These are phyloP conservation scores for Filosporella fistucella DNA, from an alignment of 495 filamentous ascomycete genomes.

Conservation along the genomic window DNA sequence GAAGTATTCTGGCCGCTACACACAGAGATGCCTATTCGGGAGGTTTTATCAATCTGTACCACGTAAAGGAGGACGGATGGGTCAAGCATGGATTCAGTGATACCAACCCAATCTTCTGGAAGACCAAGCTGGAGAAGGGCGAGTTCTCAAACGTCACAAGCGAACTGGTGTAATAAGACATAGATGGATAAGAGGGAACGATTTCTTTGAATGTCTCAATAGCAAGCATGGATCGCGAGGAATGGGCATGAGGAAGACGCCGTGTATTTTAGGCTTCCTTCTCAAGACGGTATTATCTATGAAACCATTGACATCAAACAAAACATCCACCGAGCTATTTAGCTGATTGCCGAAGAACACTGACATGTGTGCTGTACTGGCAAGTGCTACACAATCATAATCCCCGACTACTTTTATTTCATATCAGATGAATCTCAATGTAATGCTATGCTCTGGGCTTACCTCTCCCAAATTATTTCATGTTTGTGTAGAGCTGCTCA, in stretches of 20 bases:
- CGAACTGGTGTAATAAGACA: slow-evolving; percentile 42
- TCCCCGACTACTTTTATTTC: too few relatives aligned
- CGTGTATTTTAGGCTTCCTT: slow-evolving; percentile 26
- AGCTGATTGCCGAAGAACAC: too few relatives aligned
- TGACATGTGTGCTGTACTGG: too few relatives aligned
- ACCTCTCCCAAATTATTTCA: too few relatives aligned
- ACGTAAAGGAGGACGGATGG: slow-evolving; percentile 98
- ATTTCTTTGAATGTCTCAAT: slow-evolving; percentile 24
- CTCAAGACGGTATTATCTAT: slow-evolving; percentile 26
- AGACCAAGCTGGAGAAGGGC: slow-evolving; percentile 95
- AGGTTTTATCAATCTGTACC: slow-evolving; percentile 97
- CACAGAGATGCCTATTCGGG: slow-evolving; percentile 97
- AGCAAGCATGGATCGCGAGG: slow-evolving; percentile 17
- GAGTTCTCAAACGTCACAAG: slow-evolving; percentile 97
- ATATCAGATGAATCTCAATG: too few relatives aligned
- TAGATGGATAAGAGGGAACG: slow-evolving; percentile 5
- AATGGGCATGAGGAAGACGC: slow-evolving; percentile 4
- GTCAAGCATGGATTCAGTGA: slow-evolving; percentile 96
- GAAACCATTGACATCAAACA: too few relatives aligned
- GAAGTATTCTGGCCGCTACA: slow-evolving; percentile 94
- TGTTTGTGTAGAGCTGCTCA: too few relatives aligned
- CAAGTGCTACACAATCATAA: too few relatives aligned
- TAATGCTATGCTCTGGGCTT: too few relatives aligned
- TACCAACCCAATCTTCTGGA: slow-evolving; percentile 97
- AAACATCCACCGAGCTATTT: too few relatives aligned